Base-by-base conservation (phyloP, 257 asterid species). In the Solanum arcanum region DNA sequence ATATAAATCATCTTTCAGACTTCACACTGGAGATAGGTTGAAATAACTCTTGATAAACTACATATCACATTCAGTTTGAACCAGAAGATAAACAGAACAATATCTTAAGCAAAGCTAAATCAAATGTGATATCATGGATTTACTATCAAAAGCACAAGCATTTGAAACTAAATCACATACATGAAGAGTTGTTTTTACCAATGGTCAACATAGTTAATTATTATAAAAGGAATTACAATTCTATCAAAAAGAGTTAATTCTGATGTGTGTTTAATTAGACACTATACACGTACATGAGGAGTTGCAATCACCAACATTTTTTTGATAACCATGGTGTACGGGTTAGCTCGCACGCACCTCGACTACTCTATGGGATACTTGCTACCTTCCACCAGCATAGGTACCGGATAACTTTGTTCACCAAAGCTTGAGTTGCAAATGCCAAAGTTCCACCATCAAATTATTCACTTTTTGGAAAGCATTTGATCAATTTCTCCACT, bases 401-500 rank as follows among this genome's bases (percentile, higher is more conserved):
- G 44, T 37, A 21, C 27, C 7, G n/a, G 29, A 37, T 37, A 73
- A 35, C 81, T 73, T 73, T 73, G 16, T 73, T 3, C 16, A 6
- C 81, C 29, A 37, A 35, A 1, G 29, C 81, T 23, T 20, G 44
- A 29, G 42, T 18, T 23, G 78, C 37, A 70, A 56, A 52, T 49
- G 52, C 87, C 83, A 84, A 59, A 86, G 44, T 86, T 56, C 46
- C 66, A 64, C 86, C 75, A 81, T 59, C 88, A 86, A 47, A 37
- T 86, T 84, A 86, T 74, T 94, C 93, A 92, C 91, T 94, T 94
- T 62, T 86, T 31, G 18, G 92, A 91, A 86, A 97, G 92, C 98
- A 97, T 93, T 88, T 88, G 89, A 90, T 97, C 99, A 52, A 95
- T 97, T 91, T 97, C 98, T 39, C 98, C 99, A 87, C 94, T 97